Base-by-base conservation (phyloP, 441 rosid genomes). In the Gossypium davidsonii region DNA sequence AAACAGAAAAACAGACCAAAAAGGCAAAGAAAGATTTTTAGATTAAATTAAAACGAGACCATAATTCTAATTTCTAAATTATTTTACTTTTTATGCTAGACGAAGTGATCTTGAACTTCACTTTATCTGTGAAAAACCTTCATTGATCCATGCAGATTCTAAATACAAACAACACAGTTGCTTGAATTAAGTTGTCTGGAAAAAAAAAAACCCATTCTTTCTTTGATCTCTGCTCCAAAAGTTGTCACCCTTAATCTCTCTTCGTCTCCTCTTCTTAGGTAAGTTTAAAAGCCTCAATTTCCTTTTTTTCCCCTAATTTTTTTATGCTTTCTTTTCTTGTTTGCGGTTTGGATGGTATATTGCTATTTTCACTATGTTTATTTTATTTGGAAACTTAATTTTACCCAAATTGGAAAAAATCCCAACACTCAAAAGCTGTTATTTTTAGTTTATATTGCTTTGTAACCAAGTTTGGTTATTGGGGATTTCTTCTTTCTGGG, bases 311-410 rank as follows among this genome's bases (percentile, higher is more conserved):
- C 37, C 73, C 51, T 26, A 52, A 15, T 44, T 52, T 34, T 31
- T 58, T 52, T 53, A 15, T 52, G 60, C 48, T 68, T 65, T 28
- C 49, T 31, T 53, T 53, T 69, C 15, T 70, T 70, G 62, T 69
- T 6, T 14, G 15, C 51, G 21, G 48, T 67, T 67, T 67, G 55
- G 11, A 17, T 31, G 49, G 4, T 69, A 34, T 69, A 31, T 52
- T 31, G 26, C 28, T 17, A 2, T 52, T 52, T 34, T 52, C 61
- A 31, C 26, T 31, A 2, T 12, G 56, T 48, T 66, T 46, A 21
- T 25, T 70, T 6, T 25, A 58, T 57, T 42, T 58, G 31, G 49
- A 28, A 71, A 60, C 28, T 25, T 48, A 59, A 14, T 23, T 15
- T n/a, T 42, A 18, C n/a, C 44, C 62, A 57, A 39, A 18, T 39